These are phyloP conservation scores for Pharnaceum exiguum DNA, from an alignment of 148 eudicot genomes.

Conservation along the genomic window DNA sequence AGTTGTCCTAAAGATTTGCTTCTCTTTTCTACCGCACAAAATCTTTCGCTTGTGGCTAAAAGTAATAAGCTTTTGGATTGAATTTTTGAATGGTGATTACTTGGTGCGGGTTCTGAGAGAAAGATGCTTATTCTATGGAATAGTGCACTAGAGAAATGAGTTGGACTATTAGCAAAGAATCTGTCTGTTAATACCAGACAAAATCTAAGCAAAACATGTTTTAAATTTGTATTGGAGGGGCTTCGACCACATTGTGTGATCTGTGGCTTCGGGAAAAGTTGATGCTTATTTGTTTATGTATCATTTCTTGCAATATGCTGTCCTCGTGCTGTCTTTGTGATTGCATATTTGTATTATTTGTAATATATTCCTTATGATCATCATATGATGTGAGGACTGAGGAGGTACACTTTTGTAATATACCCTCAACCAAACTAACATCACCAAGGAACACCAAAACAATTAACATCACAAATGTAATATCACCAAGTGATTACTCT, in stretches of 20 bases:
- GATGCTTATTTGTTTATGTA: background rate
- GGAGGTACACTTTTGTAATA: too few relatives aligned
- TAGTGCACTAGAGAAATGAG: constrained; percentile 21
- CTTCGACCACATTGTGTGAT: constrained; percentile 5
- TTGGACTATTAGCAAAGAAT: constrained; percentile 13
- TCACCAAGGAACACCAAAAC: too few relatives aligned
- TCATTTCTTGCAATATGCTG: constrained; percentile 9
- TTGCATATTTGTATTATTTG: too few relatives aligned
- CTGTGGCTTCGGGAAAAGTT: background rate
- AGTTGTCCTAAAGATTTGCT: background rate
- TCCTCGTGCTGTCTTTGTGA: constrained; percentile 7
- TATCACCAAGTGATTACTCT: too few relatives aligned
- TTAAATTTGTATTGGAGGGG: background rate
- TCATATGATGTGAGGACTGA: too few relatives aligned
- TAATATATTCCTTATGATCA: too few relatives aligned
- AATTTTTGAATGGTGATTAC: constrained; percentile 7
- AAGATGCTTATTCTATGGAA: constrained; percentile 29
- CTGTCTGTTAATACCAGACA: constrained; percentile 38
- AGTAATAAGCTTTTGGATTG: background rate
- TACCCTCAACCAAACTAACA: too few relatives aligned
- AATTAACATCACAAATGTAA: too few relatives aligned
- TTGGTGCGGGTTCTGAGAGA: constrained; percentile 4
- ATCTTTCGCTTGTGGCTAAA: background rate
- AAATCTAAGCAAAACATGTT: constrained; percentile 8
- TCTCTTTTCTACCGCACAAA: constrained; percentile 9